Conservation (phyloP, 805 yeast species). For the Pichia gijzeniarum region DNA sequence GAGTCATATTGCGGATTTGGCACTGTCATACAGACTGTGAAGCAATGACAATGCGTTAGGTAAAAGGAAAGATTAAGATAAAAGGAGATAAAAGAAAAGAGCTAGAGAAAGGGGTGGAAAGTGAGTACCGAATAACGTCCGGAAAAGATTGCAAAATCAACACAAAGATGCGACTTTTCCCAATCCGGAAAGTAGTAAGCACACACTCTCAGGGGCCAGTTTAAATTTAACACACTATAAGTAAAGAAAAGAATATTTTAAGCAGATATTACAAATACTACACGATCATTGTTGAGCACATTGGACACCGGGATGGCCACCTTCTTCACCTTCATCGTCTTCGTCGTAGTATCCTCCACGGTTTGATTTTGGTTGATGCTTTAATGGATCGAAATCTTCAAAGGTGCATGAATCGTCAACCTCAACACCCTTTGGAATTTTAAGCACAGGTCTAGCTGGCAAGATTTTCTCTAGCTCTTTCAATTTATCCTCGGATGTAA, state of each 20-base stretch:
- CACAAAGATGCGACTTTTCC: no score
- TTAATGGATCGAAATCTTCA: conserved; percentile 25
- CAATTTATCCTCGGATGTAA: conserved; percentile 69
- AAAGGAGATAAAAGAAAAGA: background rate
- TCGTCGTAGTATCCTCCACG: conserved; percentile 37
- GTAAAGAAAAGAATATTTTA: background rate
- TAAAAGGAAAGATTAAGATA: no score
- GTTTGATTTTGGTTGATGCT: conserved; percentile 28
- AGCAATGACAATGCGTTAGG: no score
- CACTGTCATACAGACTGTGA: conserved; percentile 28
- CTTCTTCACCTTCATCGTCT: conserved; percentile 45
- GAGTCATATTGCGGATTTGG: conserved; percentile 30
- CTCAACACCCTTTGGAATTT: conserved; percentile 64
- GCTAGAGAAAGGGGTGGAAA: no score
- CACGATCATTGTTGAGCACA: conserved; percentile 81
- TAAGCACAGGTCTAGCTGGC: conserved; percentile 63
- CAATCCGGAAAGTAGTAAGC: no score
- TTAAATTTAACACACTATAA: no score
- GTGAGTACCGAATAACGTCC: no score
- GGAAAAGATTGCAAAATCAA: no score
- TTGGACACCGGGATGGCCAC: conserved; percentile 71
- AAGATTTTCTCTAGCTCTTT: conserved; percentile 65
- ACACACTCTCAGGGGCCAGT: no score
- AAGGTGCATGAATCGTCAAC: conserved; percentile 57
- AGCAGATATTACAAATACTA: background rate